Conservation (phyloP, 495 filamentous ascomycete species). For the Bombardia bombarda region DNA sequence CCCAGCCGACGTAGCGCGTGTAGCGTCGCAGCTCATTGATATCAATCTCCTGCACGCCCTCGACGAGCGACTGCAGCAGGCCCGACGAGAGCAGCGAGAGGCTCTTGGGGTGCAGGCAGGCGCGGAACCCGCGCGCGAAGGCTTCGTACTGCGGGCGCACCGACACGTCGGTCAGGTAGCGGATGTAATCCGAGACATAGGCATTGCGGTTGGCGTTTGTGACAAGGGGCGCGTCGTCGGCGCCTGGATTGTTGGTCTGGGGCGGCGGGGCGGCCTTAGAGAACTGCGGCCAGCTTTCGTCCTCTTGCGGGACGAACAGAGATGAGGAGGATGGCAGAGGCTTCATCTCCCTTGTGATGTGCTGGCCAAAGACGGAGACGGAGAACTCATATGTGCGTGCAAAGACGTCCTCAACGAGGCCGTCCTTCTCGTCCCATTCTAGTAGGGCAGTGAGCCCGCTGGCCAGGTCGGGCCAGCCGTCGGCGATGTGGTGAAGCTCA, state of each 20-base stretch:
- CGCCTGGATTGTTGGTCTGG: slow-evolving; percentile 20
- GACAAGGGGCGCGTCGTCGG: slow-evolving; percentile 51
- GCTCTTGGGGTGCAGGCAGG: slow-evolving; percentile 61
- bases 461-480: slow-evolving; percentile 79
- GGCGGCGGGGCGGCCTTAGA: slow-evolving; percentile 17
- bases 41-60: slow-evolving; percentile 74
- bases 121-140: slow-evolving; percentile 74
- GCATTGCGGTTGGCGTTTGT: slow-evolving; percentile 67
- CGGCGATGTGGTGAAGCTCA: slow-evolving; percentile 63
- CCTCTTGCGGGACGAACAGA: not conserved
- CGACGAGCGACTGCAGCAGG: slow-evolving; percentile 66
- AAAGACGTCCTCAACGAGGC: slow-evolving; percentile 74
- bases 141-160: slow-evolving; percentile 70
- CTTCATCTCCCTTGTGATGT: slow-evolving; percentile 42
- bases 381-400: slow-evolving; percentile 77
- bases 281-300: slow-evolving; percentile 35
- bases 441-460: slow-evolving; percentile 63
- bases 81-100: slow-evolving; percentile 63
- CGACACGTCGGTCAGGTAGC: slow-evolving; percentile 72
- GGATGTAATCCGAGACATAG: slow-evolving; percentile 84
- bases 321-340: not conserved
- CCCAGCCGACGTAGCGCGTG: slow-evolving; percentile 74
- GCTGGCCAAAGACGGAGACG: slow-evolving; percentile 57
- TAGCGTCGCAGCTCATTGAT: slow-evolving; percentile 58
- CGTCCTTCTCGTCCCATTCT: slow-evolving; percentile 64